Base-by-base conservation (phyloP, 73 alveolate genomes). In the Paramecium biaurelia region DNA sequence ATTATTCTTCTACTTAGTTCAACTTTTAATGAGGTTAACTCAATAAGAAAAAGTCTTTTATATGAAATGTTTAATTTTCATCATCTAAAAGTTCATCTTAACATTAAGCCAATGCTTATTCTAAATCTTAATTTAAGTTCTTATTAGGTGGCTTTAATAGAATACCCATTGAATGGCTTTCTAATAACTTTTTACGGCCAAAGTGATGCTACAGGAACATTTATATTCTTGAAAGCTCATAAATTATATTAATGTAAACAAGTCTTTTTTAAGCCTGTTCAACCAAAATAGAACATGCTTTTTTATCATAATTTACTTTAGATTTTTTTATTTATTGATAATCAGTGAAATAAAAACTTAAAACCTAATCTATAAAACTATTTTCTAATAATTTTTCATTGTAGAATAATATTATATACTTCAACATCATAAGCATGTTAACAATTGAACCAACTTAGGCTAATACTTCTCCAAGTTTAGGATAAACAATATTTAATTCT, bases 391-490 rank as follows among this genome's bases (percentile, higher is more conserved):
- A 18, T 53, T 53, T 53, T 21, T 53, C 68, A 18, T 53, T 53
- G 21, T 53, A 53, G 68, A 4, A 53, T 6, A 53, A 6, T 15
- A 53, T 53, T 18, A 53, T 5, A 53, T 53, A 53, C 68, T 24
- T 63, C 47, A 63, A 20, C 7, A 63, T n/a, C 84, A 63, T 7
- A 26, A 63, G 41, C 2, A 72, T 21, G 35, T 38, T 72, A 4
- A 38, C 86, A 0, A 79, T 79, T 47, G 90, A 79, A 8, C 90
- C 90, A 4, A 79, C 74, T 47, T 79, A 41, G 5, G 90, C 90
- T 18, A 79, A 45, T 2, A 79, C 90, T 18, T 79, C 76, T 21
- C 90, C 90, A 12, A 79, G 37, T 79, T 79, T 79, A 21, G 90
- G 90, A 23, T 43, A 42, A 9, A 26, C 28, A 9, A 79, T 41